Evolutionary conservation across 2,329 filamentous ascomycete genomes (phyloP).

Genomic region (Chaetomium globosum): DNA sequence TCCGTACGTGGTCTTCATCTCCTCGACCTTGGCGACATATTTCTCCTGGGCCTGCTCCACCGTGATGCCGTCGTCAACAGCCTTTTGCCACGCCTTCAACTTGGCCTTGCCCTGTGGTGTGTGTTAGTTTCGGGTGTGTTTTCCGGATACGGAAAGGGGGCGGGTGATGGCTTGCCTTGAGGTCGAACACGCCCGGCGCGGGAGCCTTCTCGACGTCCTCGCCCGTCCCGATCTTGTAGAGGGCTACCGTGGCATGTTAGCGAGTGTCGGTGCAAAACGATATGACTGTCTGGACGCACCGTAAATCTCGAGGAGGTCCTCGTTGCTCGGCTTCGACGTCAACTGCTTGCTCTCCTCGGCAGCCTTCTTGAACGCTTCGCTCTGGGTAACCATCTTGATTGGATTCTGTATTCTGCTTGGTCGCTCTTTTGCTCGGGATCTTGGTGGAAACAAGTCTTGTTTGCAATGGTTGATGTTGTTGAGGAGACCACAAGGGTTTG

Average conservation of each 20-base stretch:
- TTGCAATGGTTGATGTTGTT: conserved; percentile 24
- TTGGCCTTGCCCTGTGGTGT: conserved; percentile 72
- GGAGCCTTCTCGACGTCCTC: conserved; percentile 61
- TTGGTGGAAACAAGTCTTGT: not conserved
- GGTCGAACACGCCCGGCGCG: conserved; percentile 68
- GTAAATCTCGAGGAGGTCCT: conserved; percentile 66
- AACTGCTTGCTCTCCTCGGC: conserved; percentile 68
- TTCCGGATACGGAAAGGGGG: conserved; percentile 6
- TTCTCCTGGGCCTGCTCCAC: conserved; percentile 70
- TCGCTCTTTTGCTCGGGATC: not conserved
- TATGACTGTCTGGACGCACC: conserved; percentile 45
- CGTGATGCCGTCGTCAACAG: conserved; percentile 64
- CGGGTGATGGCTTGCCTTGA: conserved; percentile 57
- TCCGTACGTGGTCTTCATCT: conserved; percentile 70
- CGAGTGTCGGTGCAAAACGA: not conserved
- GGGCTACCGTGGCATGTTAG: conserved; percentile 44
- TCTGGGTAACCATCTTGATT: conserved; percentile 48
- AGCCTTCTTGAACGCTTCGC: conserved; percentile 58
- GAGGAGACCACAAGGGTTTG: conserved; percentile 26
- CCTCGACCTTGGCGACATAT: conserved; percentile 74
- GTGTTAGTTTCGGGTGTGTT: not conserved
- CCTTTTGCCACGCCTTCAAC: conserved; percentile 73
- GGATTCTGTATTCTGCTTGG: not conserved
- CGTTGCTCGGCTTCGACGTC: conserved; percentile 63
- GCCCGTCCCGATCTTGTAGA: conserved; percentile 61